Conservation (phyloP, 2,329 filamentous ascomycete genomes). For the Ceratocystis variospora region DNA sequence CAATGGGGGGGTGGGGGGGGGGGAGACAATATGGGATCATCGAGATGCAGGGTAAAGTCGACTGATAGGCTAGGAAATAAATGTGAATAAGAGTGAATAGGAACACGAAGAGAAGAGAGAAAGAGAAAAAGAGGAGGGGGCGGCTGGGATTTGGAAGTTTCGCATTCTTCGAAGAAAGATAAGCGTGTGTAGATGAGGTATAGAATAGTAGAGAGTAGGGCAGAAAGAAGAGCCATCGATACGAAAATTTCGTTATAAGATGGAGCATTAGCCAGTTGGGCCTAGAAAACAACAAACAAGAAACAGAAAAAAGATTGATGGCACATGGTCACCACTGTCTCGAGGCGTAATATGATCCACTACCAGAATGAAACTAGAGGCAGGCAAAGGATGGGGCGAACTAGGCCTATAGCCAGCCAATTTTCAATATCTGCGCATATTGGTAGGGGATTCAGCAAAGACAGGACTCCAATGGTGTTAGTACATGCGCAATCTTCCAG, state of each 20-base stretch:
- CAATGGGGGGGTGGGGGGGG: not conserved
- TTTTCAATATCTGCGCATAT: not conserved
- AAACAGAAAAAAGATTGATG: not conserved
- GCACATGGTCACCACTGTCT: not conserved
- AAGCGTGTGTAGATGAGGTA: not conserved
- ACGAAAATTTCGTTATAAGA: too few species aligned
- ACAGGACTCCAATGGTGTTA: conserved; percentile 3
- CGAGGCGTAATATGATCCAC: not conserved
- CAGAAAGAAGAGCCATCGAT: not conserved
- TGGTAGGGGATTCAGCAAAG: not conserved
- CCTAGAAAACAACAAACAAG: not conserved
- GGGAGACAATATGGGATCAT: not conserved
- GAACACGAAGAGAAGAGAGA: not conserved
- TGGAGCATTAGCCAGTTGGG: too few species aligned
- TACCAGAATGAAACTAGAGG: not conserved
- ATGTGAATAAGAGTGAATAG: not conserved
- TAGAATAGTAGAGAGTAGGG: not conserved
- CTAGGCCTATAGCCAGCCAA: not conserved
- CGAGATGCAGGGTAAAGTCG: too few species aligned
- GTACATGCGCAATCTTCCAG: conserved; percentile 26
- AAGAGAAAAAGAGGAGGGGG: not conserved
- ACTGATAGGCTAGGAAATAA: not conserved
- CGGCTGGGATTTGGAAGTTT: not conserved
- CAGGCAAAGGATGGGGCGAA: not conserved
- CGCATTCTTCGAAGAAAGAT: not conserved